These are phyloP conservation scores for Rhizophagus sp. DNA, from an alignment of 192 early-diverging fungal species.

Conservation along the genomic window DNA sequence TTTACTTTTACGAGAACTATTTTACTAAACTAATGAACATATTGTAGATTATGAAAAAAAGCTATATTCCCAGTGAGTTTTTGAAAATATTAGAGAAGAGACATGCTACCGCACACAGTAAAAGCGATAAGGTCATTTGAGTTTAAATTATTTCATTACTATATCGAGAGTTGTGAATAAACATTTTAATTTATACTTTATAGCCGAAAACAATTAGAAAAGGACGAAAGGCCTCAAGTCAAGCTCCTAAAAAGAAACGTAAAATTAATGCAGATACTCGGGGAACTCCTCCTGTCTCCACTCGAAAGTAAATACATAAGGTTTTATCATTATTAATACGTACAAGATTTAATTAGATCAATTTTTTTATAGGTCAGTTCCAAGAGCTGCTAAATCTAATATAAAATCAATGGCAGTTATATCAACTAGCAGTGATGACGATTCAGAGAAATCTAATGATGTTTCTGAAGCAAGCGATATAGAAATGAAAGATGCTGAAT, in stretches of 20 bases:
- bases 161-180: background rate
- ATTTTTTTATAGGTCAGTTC: background rate
- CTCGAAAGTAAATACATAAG: background rate
- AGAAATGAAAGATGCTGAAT: background rate
- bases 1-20: background rate
- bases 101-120: background rate
- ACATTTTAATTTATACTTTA: background rate
- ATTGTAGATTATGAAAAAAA: conserved; percentile 18
- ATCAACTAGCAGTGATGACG: background rate
- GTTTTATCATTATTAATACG: too few species aligned
- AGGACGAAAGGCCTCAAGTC: background rate
- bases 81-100: conserved; percentile 23
- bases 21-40: background rate
- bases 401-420: conserved; percentile 19
- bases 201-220: background rate
- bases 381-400: conserved; percentile 24
- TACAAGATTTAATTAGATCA: background rate
- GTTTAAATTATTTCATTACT: background rate
- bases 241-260: conserved; percentile 9
- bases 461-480: background rate
- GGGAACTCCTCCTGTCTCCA: background rate
- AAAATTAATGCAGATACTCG: background rate
- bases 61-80: conserved; percentile 24
- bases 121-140: conserved; percentile 16
- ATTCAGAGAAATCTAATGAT: background rate